These are phyloP conservation scores for Cladosporium sp. DNA, from an alignment of 2,329 filamentous ascomycete species.

Conservation along the genomic window DNA sequence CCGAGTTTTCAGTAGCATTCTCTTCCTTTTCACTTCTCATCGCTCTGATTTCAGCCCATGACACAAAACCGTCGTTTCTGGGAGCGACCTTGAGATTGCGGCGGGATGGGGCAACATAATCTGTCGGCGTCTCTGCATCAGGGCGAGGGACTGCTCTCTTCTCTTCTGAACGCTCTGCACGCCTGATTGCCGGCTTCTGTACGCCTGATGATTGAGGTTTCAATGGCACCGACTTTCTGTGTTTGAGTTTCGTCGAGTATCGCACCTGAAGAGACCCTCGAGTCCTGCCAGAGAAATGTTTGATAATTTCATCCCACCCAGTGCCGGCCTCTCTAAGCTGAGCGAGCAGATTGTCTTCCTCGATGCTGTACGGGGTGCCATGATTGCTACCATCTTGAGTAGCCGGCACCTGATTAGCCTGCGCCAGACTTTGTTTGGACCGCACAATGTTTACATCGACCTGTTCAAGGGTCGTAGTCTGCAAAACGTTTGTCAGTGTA, in stretches of 20 bases:
- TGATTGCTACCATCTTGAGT: not conserved
- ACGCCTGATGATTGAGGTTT: not conserved
- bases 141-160: not conserved
- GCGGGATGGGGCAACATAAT: not conserved
- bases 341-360: constrained; percentile 34
- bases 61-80: constrained; percentile 20
- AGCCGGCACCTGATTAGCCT: no score
- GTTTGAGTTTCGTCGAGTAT: constrained; percentile 20
- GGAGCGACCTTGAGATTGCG: not conserved
- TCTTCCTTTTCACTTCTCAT: not conserved
- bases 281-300: constrained; percentile 32
- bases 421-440: no score
- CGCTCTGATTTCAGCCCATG: constrained; percentile 17
- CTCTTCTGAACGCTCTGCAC: no score
- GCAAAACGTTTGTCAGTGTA: no score
- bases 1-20: not conserved
- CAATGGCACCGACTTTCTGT: not conserved
- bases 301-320: constrained; percentile 34
- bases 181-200: not conserved
- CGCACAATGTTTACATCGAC: no score
- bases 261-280: constrained; percentile 25
- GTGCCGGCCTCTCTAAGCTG: constrained; percentile 37
- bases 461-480: no score
- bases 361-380: constrained; percentile 19
- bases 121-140: not conserved